phyloP scores from a whole-genome alignment of 2,329 filamentous ascomycete genomes.

The Fusarium pseudograminearum region DNA sequence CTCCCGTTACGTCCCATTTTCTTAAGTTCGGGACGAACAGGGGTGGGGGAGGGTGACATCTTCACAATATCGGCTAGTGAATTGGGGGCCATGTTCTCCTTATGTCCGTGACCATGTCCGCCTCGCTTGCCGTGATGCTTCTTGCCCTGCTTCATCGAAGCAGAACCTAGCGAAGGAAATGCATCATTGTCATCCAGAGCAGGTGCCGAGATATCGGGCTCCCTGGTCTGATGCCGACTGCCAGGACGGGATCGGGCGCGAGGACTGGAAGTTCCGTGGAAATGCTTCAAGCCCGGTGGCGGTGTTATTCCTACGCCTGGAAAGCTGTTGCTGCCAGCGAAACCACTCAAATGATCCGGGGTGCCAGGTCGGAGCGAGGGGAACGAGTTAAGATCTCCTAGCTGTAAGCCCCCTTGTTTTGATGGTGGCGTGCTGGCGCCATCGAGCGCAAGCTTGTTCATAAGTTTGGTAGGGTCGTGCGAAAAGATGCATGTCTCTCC shows the following conservation, averaged over 20 bases:
- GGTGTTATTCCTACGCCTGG: constrained; percentile 68
- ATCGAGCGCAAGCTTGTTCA: constrained; percentile 83
- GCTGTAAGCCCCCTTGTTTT: constrained; percentile 75
- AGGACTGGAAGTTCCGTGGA: constrained; percentile 70
- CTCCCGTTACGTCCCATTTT: constrained; percentile 73
- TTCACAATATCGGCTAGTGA: constrained; percentile 95
- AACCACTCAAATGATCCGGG: constrained; percentile 69
- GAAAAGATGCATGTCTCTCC: constrained; percentile 97
- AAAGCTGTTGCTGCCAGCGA: constrained; percentile 65
- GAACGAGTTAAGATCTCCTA: constrained; percentile 88
- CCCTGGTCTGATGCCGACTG: constrained; percentile 76
- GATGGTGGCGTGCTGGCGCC: constrained; percentile 74
- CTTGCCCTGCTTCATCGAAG: constrained; percentile 79
- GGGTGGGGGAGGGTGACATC: constrained; percentile 88
- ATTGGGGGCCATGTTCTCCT: constrained; percentile 75
- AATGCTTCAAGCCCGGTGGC: constrained; percentile 77
- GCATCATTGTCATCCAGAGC: constrained; percentile 94
- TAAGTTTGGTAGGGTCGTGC: constrained; percentile 88
- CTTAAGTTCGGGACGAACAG: constrained; percentile 70
- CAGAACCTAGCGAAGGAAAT: constrained; percentile 89
- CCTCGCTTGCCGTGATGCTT: constrained; percentile 94
- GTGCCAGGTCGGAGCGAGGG: constrained; percentile 76
- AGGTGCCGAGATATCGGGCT: constrained; percentile 74
- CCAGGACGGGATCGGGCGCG: constrained; percentile 84
- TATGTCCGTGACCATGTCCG: constrained; percentile 78